Base-by-base conservation (phyloP, 2,329 filamentous ascomycete genomes). In the Colletotrichum sp. region DNA sequence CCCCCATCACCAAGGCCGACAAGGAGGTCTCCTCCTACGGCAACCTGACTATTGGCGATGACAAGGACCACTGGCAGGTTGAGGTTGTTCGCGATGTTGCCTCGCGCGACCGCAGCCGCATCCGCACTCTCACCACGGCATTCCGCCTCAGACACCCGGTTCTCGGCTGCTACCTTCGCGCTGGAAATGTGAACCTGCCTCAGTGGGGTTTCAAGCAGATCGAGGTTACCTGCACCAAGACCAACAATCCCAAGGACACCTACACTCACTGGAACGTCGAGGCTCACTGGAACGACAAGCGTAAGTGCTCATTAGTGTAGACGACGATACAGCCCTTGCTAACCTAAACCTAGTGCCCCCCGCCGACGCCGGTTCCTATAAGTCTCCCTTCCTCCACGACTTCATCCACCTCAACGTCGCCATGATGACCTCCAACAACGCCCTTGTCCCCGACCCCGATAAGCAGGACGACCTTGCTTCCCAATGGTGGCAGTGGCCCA, bases 151-250 rank as follows among this genome's bases (percentile, higher is more conserved):
- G 90, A 85, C 96, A 99, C 84, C 89, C 91, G 56, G 89, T 92
- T 71, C 89, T 98, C 71, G 95, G 94, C 79, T 99, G 97, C 86
- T 99, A 99, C 84, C 92, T 99, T 66, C 94, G 96, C 78, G 97
- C 97, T 75, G 96, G 96, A 80, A 99, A 98, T 81, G 94, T 96
- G 80, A 99, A 98, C 86, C 90, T 99, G 78, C 97, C 97, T 67
- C 97, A 98, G 84, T 99, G 97, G 97, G 97, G 97, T 84, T 99
- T 99, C 90, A 98, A 98, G 88, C 97, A 99, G 87, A 98, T 99
- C 79, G 97, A 99, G 87, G 96, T 97, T 43, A 98, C 96, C 30
- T 99, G 97, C 86, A 93, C 94, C 79, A 98, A 98, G 89, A 92
- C 94, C 80, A 98, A 98, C 88, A 97, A 96, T 81, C 95, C 96